Base-by-base conservation (phyloP, 2,329 filamentous ascomycete genomes). In the Madurella mycetomatis region DNA sequence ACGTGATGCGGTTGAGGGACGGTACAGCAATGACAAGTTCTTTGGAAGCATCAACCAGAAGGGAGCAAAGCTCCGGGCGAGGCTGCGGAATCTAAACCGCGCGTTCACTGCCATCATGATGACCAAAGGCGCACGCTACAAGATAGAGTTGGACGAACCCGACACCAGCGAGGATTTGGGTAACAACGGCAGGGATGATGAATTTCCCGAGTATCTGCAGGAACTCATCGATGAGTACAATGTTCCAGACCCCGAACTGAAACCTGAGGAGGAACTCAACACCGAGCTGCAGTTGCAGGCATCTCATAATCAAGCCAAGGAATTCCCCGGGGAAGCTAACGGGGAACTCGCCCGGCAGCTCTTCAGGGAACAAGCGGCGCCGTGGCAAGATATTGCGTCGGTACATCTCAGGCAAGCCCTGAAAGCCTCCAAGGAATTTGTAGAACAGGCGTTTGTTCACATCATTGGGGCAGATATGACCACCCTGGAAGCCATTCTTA, bases 11-110 rank as follows among this genome's bases (percentile, higher is more conserved):
- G 51, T 75, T n/a, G 67, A 70, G 47, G 75, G 75, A 0, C 66
- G 65, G 18, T 77, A 77, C 49, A 49, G 32, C 0, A 67, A 76
- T 54, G 54, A 64, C 0, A 76, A 76, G 55, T 77, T 77, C 42
- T 37, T 37, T 11, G 34, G 34, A 37, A 9, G 34, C 34, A 17
- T 51, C 4, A 40, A 40, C 13, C n/a, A 51, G 19, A 8, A 45
- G n/a, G 41, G 41, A 9, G 41, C 9, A 17, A 55, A 51, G 32
- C 17, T 55, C 9, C 53, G 53, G 1, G 53, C 53, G 1, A 19
- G 18, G 16, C 25, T 55, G 16, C 32, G 53, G 5, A 55, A 49
- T 12, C 17, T 32, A 16, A 32, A 51, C 45, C 15, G 34, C 25
- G 48, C 53, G 2, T 55, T 55, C 18, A 4, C 17, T 2, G 25